Evolutionary conservation across 768 basidiomycete genomes (phyloP).

Genomic region (Lenzites betulinus): DNA sequence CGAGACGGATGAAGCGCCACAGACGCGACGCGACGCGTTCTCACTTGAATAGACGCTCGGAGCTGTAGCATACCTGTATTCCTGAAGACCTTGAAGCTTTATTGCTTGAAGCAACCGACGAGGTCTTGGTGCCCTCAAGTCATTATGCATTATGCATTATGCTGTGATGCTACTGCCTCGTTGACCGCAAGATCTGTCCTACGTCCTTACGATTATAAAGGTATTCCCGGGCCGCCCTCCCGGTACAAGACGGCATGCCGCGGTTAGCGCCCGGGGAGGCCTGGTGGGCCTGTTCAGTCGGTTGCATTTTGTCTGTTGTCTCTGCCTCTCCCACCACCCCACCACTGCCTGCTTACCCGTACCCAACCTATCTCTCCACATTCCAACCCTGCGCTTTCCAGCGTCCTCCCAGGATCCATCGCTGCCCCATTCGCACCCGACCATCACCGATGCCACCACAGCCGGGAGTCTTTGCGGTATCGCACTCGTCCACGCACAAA

Average conservation of each 20-base stretch:
- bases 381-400: background rate
- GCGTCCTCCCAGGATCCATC: background rate
- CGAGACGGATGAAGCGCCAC: background rate
- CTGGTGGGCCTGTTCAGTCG: background rate
- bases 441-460: constrained; percentile 60
- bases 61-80: no score
- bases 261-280: constrained; percentile 8
- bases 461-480: constrained; percentile 65
- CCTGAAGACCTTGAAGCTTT: no score
- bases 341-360: background rate
- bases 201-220: no score
- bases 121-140: no score
- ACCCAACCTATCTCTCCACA: background rate
- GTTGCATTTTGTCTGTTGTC: constrained; percentile 13
- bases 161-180: no score
- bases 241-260: no score
- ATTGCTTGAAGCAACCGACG: no score
- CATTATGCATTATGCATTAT: no score
- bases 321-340: background rate
- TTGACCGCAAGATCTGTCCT: no score
- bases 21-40: constrained; percentile 14
- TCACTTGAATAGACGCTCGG: background rate
- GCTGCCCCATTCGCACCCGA: background rate
- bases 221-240: no score
- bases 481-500: constrained; percentile 53